phyloP scores from a whole-genome alignment of 495 filamentous ascomycete species.

The Geoglossum glabrum region DNA sequence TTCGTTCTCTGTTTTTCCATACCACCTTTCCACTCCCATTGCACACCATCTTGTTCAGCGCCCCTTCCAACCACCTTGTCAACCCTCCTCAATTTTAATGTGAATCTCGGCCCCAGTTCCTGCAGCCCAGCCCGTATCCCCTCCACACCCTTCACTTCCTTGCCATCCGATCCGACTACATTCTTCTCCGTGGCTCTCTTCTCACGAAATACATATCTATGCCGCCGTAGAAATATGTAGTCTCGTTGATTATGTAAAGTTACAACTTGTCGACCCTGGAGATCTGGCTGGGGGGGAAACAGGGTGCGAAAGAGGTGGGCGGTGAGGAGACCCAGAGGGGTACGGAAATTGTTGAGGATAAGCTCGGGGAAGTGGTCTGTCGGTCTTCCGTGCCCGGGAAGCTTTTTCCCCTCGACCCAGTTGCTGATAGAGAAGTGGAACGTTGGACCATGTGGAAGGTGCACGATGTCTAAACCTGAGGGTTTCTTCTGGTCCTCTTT shows the following conservation, averaged over 20 bases:
- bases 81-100: constrained; percentile 71
- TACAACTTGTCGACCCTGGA: constrained; percentile 68
- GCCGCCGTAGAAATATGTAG: constrained; percentile 80
- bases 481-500: constrained; percentile 72
- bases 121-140: constrained; percentile 68
- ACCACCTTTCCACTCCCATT: constrained; percentile 87
- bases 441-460: constrained; percentile 67
- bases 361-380: constrained; percentile 85
- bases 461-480: constrained; percentile 55
- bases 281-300: constrained; percentile 66
- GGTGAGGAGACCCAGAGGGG: constrained; percentile 74
- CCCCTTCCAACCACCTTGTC: constrained; percentile 72
- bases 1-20: constrained; percentile 88
- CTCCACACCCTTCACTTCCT: constrained; percentile 61
- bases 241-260: constrained; percentile 91
- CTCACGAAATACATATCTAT: constrained; percentile 84
- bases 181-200: constrained; percentile 68
- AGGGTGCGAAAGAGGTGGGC: constrained; percentile 67
- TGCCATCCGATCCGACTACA: constrained; percentile 70
- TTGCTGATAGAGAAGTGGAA: constrained; percentile 74
- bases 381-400: constrained; percentile 74
- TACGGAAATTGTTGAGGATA: constrained; percentile 88
- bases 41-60: constrained; percentile 58
- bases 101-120: constrained; percentile 69
- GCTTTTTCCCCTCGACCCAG: constrained; percentile 63